These are phyloP conservation scores for Cotoneaster glaucophyllus DNA, from an alignment of 306 rosid genomes.

Conservation along the genomic window DNA sequence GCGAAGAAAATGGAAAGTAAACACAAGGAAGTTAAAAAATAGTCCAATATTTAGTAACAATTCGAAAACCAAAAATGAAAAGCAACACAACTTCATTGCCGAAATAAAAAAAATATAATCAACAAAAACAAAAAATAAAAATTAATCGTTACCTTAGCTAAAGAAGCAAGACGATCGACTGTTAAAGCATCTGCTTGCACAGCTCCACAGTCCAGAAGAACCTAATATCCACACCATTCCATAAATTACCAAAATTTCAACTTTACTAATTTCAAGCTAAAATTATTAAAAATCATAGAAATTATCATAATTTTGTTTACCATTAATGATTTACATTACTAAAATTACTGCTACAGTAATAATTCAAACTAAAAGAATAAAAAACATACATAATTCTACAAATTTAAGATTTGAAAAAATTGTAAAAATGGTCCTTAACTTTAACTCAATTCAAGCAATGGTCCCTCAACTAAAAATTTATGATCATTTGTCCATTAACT, in stretches of 20 bases:
- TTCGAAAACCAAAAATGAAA: not conserved
- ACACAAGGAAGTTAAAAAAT: not conserved
- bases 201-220: slow-evolving; percentile 90
- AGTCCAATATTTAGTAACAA: not conserved
- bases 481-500: too few species aligned
- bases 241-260: not conserved
- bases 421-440: too few species aligned
- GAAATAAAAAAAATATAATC: not conserved
- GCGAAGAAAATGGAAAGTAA: slow-evolving; percentile 6
- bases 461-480: too few species aligned
- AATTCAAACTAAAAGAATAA: not conserved
- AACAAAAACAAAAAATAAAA: not conserved
- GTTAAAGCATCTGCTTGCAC: slow-evolving; percentile 98
- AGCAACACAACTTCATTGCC: not conserved
- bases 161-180: slow-evolving; percentile 92
- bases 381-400: too few species aligned
- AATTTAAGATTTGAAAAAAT: too few species aligned
- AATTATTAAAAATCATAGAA: not conserved
- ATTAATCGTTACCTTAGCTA: slow-evolving; percentile 59
- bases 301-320: not conserved
- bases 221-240: slow-evolving; percentile 29
- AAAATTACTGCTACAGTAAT: not conserved
- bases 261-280: not conserved
- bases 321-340: too few species aligned
- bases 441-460: too few species aligned